Percentiles rank a stretch among this genome's conserved stretches.
phyloP scores from a whole-genome alignment of 1,284 basidiomycete species.

The Amylostereum areolatum region DNA sequence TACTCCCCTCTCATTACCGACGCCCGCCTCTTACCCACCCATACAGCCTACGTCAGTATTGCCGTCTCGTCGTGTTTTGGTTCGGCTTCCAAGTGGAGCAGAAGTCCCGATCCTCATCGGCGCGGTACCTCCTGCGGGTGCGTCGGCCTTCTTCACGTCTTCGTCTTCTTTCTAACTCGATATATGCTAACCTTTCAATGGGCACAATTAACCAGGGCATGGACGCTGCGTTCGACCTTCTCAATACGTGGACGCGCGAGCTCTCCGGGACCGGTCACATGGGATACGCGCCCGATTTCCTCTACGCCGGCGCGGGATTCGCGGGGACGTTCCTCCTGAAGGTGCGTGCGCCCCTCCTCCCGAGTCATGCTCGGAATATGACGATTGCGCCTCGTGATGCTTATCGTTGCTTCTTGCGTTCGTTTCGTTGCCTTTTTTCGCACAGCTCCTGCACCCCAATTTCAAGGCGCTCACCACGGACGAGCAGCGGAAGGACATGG shows the following conservation, averaged over 20 bases:
- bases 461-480: constrained; percentile 19
- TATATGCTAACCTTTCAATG: not conserved
- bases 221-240: constrained; percentile 23
- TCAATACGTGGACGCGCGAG: constrained; percentile 23
- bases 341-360: constrained; percentile 14
- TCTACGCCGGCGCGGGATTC: constrained; percentile 35
- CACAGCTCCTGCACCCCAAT: constrained; percentile 22
- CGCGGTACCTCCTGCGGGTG: constrained; percentile 17
- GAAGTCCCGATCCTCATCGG: constrained; percentile 15
- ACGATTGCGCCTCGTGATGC: no score
- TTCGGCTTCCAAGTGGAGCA: constrained; percentile 24
- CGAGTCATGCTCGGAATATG: not conserved
- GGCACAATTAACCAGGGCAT: constrained; percentile 18
- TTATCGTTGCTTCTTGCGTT: not conserved
- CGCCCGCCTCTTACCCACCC: not conserved
- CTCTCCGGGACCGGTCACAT: constrained; percentile 25
- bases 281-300: constrained; percentile 35
- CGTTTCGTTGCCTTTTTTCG: not conserved
- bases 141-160: not conserved
- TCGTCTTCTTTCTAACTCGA: not conserved
- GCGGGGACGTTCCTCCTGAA: constrained; percentile 32
- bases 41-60: constrained; percentile 24
- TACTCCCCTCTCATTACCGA: not conserved
- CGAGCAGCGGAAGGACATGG: constrained; percentile 20
- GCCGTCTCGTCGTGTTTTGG: constrained; percentile 27